Evolutionary conservation across 306 rosid species (phyloP).

Genomic region (Malus orientalis): DNA sequence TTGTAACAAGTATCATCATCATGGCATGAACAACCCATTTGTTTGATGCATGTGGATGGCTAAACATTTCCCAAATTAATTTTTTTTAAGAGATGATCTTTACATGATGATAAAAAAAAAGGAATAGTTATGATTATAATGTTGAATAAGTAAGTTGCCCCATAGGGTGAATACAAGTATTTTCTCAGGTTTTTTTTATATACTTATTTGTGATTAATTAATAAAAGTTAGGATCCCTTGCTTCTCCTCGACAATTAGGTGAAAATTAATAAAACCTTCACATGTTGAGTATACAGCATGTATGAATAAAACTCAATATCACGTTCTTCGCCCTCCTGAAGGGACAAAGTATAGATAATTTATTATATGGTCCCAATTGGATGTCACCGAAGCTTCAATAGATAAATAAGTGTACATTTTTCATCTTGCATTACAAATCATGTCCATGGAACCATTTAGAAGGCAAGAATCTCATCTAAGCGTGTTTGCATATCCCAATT

Average conservation of each 20-base stretch:
- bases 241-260: neutral
- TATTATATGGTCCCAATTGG: neutral
- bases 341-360: neutral
- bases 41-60: no score
- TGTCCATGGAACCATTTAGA: neutral
- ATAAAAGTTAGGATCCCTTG: neutral
- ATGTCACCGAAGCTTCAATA: neutral
- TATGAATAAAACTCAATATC: neutral
- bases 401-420: neutral
- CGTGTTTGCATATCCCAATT: neutral
- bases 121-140: no score
- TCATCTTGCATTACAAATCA: neutral
- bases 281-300: neutral
- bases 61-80: no score
- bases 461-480: conserved; percentile 2
- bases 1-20: no score
- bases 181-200: no score
- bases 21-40: no score
- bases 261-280: neutral
- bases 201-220: neutral
- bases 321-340: neutral
- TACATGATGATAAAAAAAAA: no score
- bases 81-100: no score
- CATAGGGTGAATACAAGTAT: no score
- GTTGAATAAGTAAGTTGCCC: no score